Base-by-base conservation (phyloP, 352 stramenopile genomes). In the Peronospora destructor region DNA sequence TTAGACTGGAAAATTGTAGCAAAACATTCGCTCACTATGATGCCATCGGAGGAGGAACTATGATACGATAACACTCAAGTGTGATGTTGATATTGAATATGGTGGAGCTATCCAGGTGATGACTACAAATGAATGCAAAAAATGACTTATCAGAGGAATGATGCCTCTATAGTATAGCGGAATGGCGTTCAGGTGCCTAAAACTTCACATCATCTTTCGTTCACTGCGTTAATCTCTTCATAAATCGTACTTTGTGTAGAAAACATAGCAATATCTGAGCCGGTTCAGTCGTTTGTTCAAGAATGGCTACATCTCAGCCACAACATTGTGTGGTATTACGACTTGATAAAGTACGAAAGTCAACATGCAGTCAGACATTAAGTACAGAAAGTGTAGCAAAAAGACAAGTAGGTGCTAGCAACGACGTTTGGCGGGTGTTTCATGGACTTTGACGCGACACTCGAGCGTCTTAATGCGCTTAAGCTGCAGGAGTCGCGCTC, bases 391-490 rank as follows among this genome's bases (percentile, higher is more conserved):
- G 56, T 11, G 28, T 29, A 21, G 28, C 13, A 54, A 48, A 52
- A 12, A 11, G 28, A 32, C 28, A 32, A 32, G 28, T 9, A 3
- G 42, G 21, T 14, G 13, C 4, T 19, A 40, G 25, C 39, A n/a
- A 35, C 42, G 51, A 59, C 41, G 42, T 16, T 45, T 46, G 19
- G 33, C 19, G 8, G 14, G 16, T 37, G 44, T 44, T 42, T 10
- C 26, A 70, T 84, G 61, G 71, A 78, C 51, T 66, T 87, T 25
- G 75, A 87, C 64, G 70, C 68, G 16, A 73, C 76, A 14, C 87
- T 89, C 60, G 73, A 86, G 71, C 73, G 76, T 14, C 61, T 89
- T 6, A 77, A 83, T 58, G 71, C 75, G 45, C 71, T 89, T 21
- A 84, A 85, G 59, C 61, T 89, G 37, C 74, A 86, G 45, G 71